Conservation (phyloP, 805 yeast genomes). For the Pichia gijzeniarum region DNA sequence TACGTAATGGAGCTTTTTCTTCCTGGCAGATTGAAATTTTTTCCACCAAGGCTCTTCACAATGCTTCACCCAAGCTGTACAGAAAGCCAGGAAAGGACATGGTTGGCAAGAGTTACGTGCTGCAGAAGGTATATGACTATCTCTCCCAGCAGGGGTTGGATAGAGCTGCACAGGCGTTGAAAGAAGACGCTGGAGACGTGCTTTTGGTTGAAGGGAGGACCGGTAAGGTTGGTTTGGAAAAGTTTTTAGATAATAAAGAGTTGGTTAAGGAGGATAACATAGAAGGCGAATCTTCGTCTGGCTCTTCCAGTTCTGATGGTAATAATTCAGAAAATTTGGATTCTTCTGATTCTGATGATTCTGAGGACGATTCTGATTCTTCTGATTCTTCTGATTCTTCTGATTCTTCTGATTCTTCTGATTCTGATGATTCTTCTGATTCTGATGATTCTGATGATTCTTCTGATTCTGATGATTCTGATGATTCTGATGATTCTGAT, state of each 20-base stretch:
- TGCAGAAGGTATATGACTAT: conserved; percentile 21
- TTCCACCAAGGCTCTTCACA: too few species aligned
- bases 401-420: too few species aligned
- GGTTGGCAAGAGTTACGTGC: conserved; percentile 15
- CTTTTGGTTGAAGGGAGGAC: neutral
- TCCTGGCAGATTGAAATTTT: neutral
- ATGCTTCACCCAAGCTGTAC: too few species aligned
- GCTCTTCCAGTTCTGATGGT: neutral
- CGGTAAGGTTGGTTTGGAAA: neutral
- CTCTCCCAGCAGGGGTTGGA: conserved; percentile 21
- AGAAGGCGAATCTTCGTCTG: too few species aligned
- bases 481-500: neutral
- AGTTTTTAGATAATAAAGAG: conserved; percentile 2
- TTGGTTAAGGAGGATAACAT: neutral
- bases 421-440: conserved; percentile 3
- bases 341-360: neutral
- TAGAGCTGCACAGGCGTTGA: conserved; percentile 23
- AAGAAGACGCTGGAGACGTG: conserved; percentile 12
- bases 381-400: too few species aligned
- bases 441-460: conserved; percentile 7
- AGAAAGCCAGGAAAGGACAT: conserved; percentile 11
- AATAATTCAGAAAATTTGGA: too few species aligned
- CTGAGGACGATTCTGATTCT: conserved; percentile 20
- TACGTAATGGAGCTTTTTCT: too few species aligned
- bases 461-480: conserved; percentile 1